Evolutionary conservation across 176 grass and related monocot genomes (phyloP).

Genomic region (Elaeis guineensis): DNA sequence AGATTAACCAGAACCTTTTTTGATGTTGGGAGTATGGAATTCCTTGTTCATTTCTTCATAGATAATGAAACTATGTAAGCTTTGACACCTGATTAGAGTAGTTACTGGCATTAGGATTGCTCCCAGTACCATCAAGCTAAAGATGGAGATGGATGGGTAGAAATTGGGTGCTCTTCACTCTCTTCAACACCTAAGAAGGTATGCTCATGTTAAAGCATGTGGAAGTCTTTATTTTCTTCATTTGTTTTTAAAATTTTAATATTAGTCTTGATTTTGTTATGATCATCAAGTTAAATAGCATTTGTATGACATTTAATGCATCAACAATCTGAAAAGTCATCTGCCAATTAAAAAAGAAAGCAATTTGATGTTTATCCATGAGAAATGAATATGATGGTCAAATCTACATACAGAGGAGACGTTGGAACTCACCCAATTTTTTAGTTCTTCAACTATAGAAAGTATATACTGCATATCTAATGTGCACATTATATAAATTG

Average conservation of each 20-base stretch:
- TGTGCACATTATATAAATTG: too few relatives aligned
- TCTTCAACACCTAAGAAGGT: constrained; percentile 56
- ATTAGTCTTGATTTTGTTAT: too few relatives aligned
- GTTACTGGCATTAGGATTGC: constrained; percentile 53
- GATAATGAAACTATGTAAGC: background rate
- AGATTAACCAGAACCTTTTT: constrained; percentile 1
- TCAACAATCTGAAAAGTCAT: too few relatives aligned
- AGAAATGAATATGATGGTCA: too few relatives aligned
- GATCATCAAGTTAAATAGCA: constrained; percentile 10
- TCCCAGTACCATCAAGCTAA: constrained; percentile 79
- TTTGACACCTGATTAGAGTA: constrained; percentile 14
- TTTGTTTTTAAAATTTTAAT: too few relatives aligned
- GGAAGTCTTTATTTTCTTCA: too few relatives aligned
- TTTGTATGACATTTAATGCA: background rate
- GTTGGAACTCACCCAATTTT: too few relatives aligned
- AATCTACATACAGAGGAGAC: too few relatives aligned
- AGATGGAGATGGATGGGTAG: constrained; percentile 99
- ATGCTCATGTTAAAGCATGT: constrained; percentile 6
- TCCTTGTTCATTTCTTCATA: constrained; percentile 3
- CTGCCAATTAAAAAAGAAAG: too few relatives aligned
- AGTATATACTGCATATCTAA: too few relatives aligned
- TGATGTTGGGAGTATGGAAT: constrained; percentile 1
- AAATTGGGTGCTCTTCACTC: constrained; percentile 49
- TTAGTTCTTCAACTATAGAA: too few relatives aligned
- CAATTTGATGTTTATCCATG: too few relatives aligned